phyloP scores from a whole-genome alignment of 306 rosid species.

The Vicia faba region DNA sequence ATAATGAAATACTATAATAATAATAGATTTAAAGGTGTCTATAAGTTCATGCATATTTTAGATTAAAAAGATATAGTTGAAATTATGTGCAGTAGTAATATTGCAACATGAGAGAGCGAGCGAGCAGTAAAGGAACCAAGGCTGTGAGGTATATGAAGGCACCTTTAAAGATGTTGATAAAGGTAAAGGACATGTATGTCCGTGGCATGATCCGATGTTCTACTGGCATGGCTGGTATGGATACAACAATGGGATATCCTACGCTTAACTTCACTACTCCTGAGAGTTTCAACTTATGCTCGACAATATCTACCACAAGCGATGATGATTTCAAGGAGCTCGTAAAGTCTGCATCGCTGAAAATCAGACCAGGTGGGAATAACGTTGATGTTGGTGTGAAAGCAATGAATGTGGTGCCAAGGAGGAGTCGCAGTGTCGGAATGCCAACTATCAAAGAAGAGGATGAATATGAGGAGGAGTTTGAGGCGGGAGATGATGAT shows the following conservation, averaged over 20 bases:
- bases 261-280: slow-evolving; percentile 34
- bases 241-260: slow-evolving; percentile 43
- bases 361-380: not conserved
- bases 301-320: slow-evolving; percentile 28
- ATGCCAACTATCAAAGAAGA: slow-evolving; percentile 71
- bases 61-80: not conserved
- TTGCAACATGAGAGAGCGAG: slow-evolving; percentile 3
- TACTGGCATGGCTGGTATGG: slow-evolving; percentile 18
- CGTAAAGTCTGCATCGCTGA: slow-evolving; percentile 43
- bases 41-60: too few species aligned
- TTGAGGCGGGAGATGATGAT: too few species aligned
- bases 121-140: slow-evolving; percentile 36
- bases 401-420: slow-evolving; percentile 3
- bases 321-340: slow-evolving; percentile 53
- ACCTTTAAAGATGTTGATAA: slow-evolving; percentile 45
- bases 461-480: not conserved
- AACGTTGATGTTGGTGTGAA: not conserved
- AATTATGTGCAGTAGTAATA: not conserved
- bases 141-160: slow-evolving; percentile 40
- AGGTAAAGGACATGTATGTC: slow-evolving; percentile 56
- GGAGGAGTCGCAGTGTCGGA: slow-evolving; percentile 47
- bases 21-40: too few species aligned
- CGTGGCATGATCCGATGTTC: slow-evolving; percentile 48
- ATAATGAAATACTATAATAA: too few species aligned
- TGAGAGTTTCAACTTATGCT: slow-evolving; percentile 46